phyloP scores from a whole-genome alignment of 169 alveolate species.

The Eimeria acervulina region DNA sequence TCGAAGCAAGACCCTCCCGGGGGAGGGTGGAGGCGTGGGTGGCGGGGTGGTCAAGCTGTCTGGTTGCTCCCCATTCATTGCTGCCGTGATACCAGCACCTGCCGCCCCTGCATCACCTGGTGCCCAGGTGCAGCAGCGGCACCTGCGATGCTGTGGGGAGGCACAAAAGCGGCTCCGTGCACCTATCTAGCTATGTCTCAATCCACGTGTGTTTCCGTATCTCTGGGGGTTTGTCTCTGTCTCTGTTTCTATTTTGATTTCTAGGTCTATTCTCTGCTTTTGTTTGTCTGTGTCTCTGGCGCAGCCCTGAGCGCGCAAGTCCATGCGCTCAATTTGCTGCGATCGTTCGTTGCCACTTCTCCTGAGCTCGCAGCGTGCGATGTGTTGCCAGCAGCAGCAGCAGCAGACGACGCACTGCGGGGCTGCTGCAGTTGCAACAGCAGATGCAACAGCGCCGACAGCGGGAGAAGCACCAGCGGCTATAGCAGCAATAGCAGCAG shows the following conservation, averaged over 20 bases:
- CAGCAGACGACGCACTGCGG: constrained; percentile 35
- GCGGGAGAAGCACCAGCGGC: background rate
- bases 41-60: too few relatives aligned
- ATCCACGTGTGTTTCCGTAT: background rate
- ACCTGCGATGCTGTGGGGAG: background rate
- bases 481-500: background rate
- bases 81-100: background rate
- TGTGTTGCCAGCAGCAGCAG: constrained; percentile 28
- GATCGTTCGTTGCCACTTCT: constrained; percentile 6
- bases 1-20: background rate
- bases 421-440: background rate
- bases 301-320: constrained; percentile 49
- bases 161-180: background rate
- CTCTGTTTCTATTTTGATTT: background rate
- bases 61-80: too few relatives aligned
- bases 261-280: background rate
- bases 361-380: constrained; percentile 11
- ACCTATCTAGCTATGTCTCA: background rate
- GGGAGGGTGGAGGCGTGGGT: too few relatives aligned
- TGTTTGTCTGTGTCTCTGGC: background rate
- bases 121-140: background rate
- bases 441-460: background rate
- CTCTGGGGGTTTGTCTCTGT: background rate
- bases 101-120: background rate
- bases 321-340: constrained; percentile 53